Conservation (phyloP, 148 eudicot species). For the Silene conica region DNA sequence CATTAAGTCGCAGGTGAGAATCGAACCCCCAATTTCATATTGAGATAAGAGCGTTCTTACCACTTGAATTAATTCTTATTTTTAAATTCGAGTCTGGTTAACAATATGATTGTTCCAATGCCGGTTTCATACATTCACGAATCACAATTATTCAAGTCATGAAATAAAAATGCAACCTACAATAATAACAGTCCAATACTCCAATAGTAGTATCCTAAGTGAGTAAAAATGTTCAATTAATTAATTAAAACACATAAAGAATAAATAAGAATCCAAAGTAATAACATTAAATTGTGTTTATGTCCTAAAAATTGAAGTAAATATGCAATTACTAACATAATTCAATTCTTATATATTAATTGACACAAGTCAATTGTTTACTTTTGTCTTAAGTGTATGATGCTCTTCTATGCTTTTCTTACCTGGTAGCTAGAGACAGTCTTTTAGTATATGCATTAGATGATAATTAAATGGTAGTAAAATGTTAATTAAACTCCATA, state of each 20-base stretch:
- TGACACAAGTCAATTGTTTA: conserved; percentile 1
- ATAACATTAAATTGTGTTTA: neutral
- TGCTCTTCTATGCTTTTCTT: neutral
- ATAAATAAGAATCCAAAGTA: conserved; percentile 9
- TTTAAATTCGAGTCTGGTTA: too few relatives aligned
- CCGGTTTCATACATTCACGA: too few relatives aligned
- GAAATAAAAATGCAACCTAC: neutral
- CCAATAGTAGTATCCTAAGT: neutral
- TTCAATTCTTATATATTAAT: neutral
- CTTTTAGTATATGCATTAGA: conserved; percentile 5
- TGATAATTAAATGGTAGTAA: conserved; percentile 17
- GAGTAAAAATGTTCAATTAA: neutral
- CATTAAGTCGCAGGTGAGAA: too few relatives aligned
- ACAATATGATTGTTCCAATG: too few relatives aligned
- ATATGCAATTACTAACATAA: neutral
- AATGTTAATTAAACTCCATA: conserved; percentile 25
- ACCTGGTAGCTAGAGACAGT: conserved; percentile 4
- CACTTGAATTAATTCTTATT: too few relatives aligned
- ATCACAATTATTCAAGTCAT: too few relatives aligned
- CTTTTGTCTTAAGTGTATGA: neutral
- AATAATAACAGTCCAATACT: too few relatives aligned
- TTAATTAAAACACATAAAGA: neutral
- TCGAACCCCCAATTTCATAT: too few relatives aligned
- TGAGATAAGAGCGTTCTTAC: too few relatives aligned
- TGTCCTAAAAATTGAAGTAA: conserved; percentile 4